Conservation (phyloP, 2,329 filamentous ascomycete genomes). For the Colletotrichum scovillei region DNA sequence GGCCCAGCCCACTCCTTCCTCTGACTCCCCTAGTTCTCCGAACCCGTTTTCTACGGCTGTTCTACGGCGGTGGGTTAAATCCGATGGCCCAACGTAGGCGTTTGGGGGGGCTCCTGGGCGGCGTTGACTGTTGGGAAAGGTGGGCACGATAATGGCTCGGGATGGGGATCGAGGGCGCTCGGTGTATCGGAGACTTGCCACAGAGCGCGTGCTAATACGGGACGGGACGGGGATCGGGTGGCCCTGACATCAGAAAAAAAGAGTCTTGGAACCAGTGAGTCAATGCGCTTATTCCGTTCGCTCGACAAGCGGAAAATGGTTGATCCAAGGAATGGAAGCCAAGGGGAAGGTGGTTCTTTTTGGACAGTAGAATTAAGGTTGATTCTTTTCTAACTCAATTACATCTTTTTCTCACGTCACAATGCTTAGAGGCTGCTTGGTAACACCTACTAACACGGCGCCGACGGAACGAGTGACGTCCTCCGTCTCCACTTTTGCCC, state of each 20-base stretch:
- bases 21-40: background rate
- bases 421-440: background rate
- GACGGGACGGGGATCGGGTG: background rate
- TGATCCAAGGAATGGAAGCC: background rate
- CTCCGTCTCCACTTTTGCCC: background rate
- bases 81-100: background rate
- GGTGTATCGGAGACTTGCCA: constrained; percentile 18
- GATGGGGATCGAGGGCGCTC: background rate
- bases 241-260: background rate
- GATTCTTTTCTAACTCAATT: background rate
- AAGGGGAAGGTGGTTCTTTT: background rate
- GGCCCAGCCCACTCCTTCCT: background rate
- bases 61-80: background rate
- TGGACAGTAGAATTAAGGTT: too few relatives aligned
- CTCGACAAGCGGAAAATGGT: background rate
- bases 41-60: background rate
- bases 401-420: constrained; percentile 11
- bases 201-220: constrained; percentile 11
- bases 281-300: background rate
- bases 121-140: background rate
- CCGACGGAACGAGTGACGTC: constrained; percentile 9
- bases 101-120: background rate
- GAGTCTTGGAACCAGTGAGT: background rate
- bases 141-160: constrained; percentile 32
- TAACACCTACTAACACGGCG: background rate